These are phyloP conservation scores for Didymella keratinophila DNA, from an alignment of 2,329 filamentous ascomycete genomes.

Conservation along the genomic window DNA sequence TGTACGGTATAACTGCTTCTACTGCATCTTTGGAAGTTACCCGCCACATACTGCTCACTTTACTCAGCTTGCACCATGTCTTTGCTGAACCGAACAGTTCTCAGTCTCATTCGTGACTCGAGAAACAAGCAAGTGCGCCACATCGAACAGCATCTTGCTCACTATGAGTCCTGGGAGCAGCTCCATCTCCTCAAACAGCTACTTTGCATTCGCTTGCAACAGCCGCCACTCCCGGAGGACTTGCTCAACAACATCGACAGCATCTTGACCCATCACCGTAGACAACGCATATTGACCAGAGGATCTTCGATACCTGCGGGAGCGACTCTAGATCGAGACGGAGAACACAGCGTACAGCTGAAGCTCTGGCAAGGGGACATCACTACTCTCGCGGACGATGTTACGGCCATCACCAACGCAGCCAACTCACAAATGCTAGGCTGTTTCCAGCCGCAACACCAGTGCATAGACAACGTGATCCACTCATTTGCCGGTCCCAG, in stretches of 20 bases:
- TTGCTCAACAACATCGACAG: slow-evolving; percentile 29
- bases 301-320: slow-evolving; percentile 19
- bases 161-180: slow-evolving; percentile 26
- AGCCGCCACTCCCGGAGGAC: slow-evolving; percentile 23
- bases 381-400: slow-evolving; percentile 37
- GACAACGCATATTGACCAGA: slow-evolving; percentile 24
- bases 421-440: slow-evolving; percentile 48
- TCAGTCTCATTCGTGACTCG: slow-evolving; percentile 25
- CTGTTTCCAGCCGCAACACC: slow-evolving; percentile 47
- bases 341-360: slow-evolving; percentile 19
- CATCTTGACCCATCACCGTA: slow-evolving; percentile 23
- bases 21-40: neutral
- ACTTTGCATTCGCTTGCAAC: slow-evolving; percentile 37
- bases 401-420: slow-evolving; percentile 50
- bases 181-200: slow-evolving; percentile 32
- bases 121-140: slow-evolving; percentile 20
- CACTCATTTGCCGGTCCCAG: slow-evolving; percentile 44
- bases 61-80: slow-evolving; percentile 9
- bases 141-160: slow-evolving; percentile 20
- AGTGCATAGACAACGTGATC: slow-evolving; percentile 51
- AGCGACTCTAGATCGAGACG: slow-evolving; percentile 2
- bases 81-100: slow-evolving; percentile 15
- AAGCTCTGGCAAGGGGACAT: slow-evolving; percentile 49
- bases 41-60: neutral
- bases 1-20: neutral